A percentile compares a stretch with the other conserved stretches of the same genome.
phyloP scores from a whole-genome alignment of 371 early-diverging fungal species.

The Syncephalis plumigaleata region DNA sequence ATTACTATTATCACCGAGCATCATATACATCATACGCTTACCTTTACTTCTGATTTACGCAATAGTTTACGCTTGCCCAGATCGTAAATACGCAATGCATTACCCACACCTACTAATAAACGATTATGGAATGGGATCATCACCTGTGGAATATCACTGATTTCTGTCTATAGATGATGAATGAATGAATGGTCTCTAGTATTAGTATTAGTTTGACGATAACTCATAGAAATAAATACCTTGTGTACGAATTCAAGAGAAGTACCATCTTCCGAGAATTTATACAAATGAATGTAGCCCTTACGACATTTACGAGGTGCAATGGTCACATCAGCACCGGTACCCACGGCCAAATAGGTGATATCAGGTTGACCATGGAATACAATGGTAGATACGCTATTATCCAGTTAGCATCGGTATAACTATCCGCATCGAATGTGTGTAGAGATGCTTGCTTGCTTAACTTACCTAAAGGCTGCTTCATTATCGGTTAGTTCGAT shows the following conservation, averaged over 20 bases:
- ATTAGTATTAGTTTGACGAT: background rate
- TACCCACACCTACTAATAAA: conserved; percentile 77
- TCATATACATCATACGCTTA: conserved; percentile 5
- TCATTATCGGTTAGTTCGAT: conserved; percentile 74
- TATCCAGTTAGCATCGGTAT: too few species aligned
- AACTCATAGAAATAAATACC: conserved; percentile 11
- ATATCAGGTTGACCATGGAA: conserved; percentile 41
- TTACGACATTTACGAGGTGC: conserved; percentile 48
- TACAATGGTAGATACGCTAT: conserved; percentile 42
- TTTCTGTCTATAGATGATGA: conserved; percentile 38
- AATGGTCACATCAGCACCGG: conserved; percentile 51
- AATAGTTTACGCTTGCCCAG: conserved; percentile 82
- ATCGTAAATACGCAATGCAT: conserved; percentile 78
- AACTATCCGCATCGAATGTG: too few species aligned
- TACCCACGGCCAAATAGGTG: conserved; percentile 69
- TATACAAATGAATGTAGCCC: conserved; percentile 62
- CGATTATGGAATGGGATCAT: conserved; percentile 77
- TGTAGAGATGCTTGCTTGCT: background rate
- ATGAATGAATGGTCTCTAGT: background rate
- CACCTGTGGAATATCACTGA: conserved; percentile 57
- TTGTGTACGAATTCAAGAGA: conserved; percentile 63
- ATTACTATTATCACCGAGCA: too few species aligned
- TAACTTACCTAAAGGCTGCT: conserved; percentile 51
- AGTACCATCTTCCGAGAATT: conserved; percentile 37
- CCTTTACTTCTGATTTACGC: conserved; percentile 72